These are phyloP conservation scores for Globisporangium heterothallicum DNA, from an alignment of 352 stramenopile species.

Conservation along the genomic window DNA sequence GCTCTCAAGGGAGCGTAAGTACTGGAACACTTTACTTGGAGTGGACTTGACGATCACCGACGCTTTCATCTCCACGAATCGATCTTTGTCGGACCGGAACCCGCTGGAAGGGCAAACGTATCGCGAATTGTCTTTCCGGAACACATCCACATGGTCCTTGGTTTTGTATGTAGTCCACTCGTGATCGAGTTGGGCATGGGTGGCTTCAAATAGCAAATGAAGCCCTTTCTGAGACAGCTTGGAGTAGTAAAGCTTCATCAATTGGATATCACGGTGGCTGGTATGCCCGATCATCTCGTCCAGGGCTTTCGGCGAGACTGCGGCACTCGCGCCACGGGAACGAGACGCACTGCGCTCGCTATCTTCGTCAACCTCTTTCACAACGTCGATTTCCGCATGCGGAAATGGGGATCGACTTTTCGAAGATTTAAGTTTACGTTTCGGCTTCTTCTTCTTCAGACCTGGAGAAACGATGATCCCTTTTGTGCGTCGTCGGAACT, in stretches of 20 bases:
- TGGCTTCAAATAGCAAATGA: slow-evolving; percentile 39
- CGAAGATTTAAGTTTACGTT: slow-evolving; percentile 53
- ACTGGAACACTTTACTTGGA: slow-evolving; percentile 49
- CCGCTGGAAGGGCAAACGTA: slow-evolving; percentile 7
- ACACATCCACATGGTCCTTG: slow-evolving; percentile 33
- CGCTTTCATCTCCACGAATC: slow-evolving; percentile 76
- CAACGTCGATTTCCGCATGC: slow-evolving; percentile 10
- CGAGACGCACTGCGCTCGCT: slow-evolving; percentile 14
- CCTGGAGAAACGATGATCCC: slow-evolving; percentile 6
- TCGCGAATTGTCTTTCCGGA: slow-evolving; percentile 20
- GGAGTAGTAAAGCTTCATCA: slow-evolving; percentile 73
- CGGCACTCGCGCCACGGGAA: not conserved
- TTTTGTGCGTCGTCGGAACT: slow-evolving; percentile 30
- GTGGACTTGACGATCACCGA: slow-evolving; percentile 39
- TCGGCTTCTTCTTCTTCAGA: slow-evolving; percentile 26
- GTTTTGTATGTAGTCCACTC: slow-evolving; percentile 51
- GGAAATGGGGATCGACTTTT: slow-evolving; percentile 22
- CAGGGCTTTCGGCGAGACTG: slow-evolving; percentile 43
- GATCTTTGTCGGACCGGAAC: slow-evolving; percentile 24
- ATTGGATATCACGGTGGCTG: slow-evolving; percentile 56
- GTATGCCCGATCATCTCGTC: slow-evolving; percentile 53
- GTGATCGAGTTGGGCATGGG: slow-evolving; percentile 20
- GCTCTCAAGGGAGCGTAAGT: slow-evolving; percentile 43
- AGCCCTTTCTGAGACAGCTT: slow-evolving; percentile 58
- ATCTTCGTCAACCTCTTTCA: slow-evolving; percentile 17